phyloP scores from a whole-genome alignment of 257 asterid genomes.

The Solanum stenotomum region DNA sequence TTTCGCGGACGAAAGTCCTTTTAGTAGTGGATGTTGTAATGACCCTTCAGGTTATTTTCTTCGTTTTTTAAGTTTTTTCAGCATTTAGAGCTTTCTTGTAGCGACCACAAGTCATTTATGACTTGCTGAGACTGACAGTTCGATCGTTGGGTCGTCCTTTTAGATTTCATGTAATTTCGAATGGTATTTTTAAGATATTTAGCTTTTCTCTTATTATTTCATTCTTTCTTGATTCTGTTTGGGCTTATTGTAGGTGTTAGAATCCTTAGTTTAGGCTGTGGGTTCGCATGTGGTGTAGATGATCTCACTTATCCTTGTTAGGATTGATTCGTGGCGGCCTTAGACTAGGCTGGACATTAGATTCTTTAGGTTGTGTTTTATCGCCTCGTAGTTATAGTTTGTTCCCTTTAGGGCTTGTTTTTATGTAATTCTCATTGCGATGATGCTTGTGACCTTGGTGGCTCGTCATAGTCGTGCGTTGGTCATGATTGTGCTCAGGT shows the following conservation, averaged over 20 bases:
- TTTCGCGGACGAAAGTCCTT: too few species aligned
- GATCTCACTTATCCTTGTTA: neutral
- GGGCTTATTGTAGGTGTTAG: neutral
- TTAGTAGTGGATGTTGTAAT: too few species aligned
- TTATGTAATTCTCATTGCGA: too few species aligned
- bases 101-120: too few species aligned
- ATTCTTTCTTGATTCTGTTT: neutral
- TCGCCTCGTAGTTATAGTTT: neutral
- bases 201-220: neutral
- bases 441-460: neutral
- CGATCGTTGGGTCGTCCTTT: too few species aligned
- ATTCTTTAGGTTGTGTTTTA: neutral
- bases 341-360: neutral
- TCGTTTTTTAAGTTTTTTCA: too few species aligned
- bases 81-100: too few species aligned
- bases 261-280: neutral
- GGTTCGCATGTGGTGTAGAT: neutral
- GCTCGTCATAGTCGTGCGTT: neutral
- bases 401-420: neutral
- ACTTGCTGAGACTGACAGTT: too few species aligned
- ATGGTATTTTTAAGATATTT: neutral
- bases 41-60: too few species aligned
- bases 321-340: neutral
- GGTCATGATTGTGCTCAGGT: neutral
- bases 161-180: too few species aligned